Evolutionary conservation across 1,284 basidiomycete species (phyloP).

Genomic region (Prillingera fragicola): DNA sequence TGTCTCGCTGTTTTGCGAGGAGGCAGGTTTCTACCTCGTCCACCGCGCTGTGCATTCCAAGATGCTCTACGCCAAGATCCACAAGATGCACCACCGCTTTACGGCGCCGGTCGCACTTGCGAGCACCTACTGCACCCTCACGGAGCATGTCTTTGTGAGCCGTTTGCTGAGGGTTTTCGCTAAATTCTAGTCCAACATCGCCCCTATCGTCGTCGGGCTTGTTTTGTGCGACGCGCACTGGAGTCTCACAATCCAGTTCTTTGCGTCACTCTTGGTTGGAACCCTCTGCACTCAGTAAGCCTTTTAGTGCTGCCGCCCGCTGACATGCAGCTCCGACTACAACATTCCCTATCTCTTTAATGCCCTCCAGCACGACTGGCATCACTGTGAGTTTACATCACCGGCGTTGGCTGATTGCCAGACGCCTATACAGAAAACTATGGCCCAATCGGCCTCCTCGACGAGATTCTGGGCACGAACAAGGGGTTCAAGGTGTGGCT

Average conservation of each 20-base stretch:
- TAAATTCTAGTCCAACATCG: conserved; percentile 15
- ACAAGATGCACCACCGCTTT: conserved; percentile 21
- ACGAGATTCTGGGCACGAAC: conserved; percentile 14
- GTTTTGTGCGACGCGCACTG: conserved; percentile 13
- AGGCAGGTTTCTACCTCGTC: conserved; percentile 15
- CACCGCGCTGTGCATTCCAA: conserved; percentile 12
- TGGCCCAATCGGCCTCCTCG: conserved; percentile 15
- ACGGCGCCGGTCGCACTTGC: conserved; percentile 18
- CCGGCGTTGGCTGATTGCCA: not conserved
- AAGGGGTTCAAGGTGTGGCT: conserved; percentile 13
- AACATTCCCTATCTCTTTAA: conserved; percentile 18
- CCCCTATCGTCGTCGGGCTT: conserved; percentile 12
- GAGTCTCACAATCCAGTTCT: conserved; percentile 16
- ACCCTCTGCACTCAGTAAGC: conserved; percentile 16
- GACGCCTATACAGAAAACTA: conserved; percentile 18
- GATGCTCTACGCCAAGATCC: conserved; percentile 9
- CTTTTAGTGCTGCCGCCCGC: not conserved
- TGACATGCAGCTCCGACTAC: conserved; percentile 14
- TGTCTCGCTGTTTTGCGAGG: conserved; percentile 15
- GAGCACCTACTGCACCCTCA: conserved; percentile 16
- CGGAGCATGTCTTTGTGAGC: conserved; percentile 17
- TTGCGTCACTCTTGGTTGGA: conserved; percentile 12
- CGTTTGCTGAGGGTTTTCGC: no score
- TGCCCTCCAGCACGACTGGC: conserved; percentile 21
- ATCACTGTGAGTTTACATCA: conserved; percentile 12